Evolutionary conservation across 2,329 filamentous ascomycete species (phyloP), one percentile per base, ranked within the genome.

Genomic region (Hypoxylon sp.): DNA sequence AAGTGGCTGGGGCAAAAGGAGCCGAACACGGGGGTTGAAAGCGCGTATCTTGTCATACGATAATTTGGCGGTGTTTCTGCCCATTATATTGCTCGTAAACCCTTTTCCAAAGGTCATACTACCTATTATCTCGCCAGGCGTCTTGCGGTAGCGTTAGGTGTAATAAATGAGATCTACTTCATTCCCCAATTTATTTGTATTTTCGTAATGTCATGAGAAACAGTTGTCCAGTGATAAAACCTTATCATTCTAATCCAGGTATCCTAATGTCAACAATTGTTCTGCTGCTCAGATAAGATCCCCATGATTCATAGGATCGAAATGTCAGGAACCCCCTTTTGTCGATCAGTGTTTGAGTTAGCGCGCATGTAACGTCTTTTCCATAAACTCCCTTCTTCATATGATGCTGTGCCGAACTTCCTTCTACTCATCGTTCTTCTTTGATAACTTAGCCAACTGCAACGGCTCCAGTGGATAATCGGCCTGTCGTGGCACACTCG

Each of bases 351-450:
- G 47, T 61, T 61, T 53, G 33, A 29, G 3, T 53, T 53, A 46
- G 55, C 55, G 55, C 55, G 44, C 55, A 59, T 59, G 44, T 44
- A 59, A 59, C 55, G 31, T 44, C 26, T n/a, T n/a, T 48, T 37
- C 11, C 13, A 29, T 39, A 35, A 37, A 19, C 13, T 9, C 11
- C 24, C 31, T 24, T 42, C 11, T 22, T 35, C n/a, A 50, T 22
- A 46, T 46, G 13, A 17, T 13, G 19, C 33, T 9, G 24, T n/a
- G 14, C 8, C 55, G n/a, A 14, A 33, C 17, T 39, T 39, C 17
- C 17, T 37, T 46, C 47, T 63, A 26, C 29, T 35, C 33, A 13
- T 54, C 42, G 24, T 35, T 10, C 17, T 44, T 50, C 19, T 14
- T 14, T 24, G 63, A 13, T n/a, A 57, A 14, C 17, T 17, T 50